phyloP scores from a whole-genome alignment of 2,329 filamentous ascomycete species.

The Cladorrhinum sp. region DNA sequence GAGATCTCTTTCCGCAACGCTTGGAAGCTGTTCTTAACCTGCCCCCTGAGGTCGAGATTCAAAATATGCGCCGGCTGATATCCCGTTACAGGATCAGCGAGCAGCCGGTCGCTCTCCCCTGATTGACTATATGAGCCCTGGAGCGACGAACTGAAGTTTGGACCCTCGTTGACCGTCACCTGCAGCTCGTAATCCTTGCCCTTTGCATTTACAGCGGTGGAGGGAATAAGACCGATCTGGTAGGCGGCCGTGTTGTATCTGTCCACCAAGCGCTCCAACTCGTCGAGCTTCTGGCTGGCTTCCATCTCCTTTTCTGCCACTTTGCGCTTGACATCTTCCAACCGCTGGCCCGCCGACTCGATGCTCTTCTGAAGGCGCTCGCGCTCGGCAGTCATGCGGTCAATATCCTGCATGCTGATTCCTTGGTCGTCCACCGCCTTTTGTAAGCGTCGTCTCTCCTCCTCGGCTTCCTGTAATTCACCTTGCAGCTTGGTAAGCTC shows the following conservation, averaged over 20 bases:
- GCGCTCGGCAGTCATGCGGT: slow-evolving; percentile 95
- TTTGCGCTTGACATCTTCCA: slow-evolving; percentile 82
- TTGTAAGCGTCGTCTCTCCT: slow-evolving; percentile 76
- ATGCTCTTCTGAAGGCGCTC: slow-evolving; percentile 89
- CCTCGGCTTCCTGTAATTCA: slow-evolving; percentile 76
- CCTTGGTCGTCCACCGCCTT: slow-evolving; percentile 87
- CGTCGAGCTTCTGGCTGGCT: slow-evolving; percentile 80
- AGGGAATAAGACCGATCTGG: slow-evolving; percentile 85
- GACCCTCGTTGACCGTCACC: slow-evolving; percentile 73
- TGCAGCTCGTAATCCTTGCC: slow-evolving; percentile 81
- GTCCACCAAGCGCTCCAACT: slow-evolving; percentile 86
- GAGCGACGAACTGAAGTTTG: slow-evolving; percentile 69
- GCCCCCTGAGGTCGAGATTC: slow-evolving; percentile 81
- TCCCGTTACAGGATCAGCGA: slow-evolving; percentile 77
- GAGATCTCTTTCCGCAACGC: slow-evolving; percentile 83
- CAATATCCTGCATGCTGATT: slow-evolving; percentile 96
- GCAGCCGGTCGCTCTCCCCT: slow-evolving; percentile 67
- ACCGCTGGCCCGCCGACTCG: slow-evolving; percentile 68
- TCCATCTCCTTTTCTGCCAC: slow-evolving; percentile 86
- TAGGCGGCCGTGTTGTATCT: slow-evolving; percentile 93
- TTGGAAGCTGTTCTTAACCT: slow-evolving; percentile 75
- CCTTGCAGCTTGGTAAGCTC: slow-evolving; percentile 75
- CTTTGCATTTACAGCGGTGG: slow-evolving; percentile 79
- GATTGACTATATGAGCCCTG: slow-evolving; percentile 40
- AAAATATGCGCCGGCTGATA: slow-evolving; percentile 88